phyloP scores from a whole-genome alignment of 805 yeast species.

The Hyphopichia homilentoma region DNA sequence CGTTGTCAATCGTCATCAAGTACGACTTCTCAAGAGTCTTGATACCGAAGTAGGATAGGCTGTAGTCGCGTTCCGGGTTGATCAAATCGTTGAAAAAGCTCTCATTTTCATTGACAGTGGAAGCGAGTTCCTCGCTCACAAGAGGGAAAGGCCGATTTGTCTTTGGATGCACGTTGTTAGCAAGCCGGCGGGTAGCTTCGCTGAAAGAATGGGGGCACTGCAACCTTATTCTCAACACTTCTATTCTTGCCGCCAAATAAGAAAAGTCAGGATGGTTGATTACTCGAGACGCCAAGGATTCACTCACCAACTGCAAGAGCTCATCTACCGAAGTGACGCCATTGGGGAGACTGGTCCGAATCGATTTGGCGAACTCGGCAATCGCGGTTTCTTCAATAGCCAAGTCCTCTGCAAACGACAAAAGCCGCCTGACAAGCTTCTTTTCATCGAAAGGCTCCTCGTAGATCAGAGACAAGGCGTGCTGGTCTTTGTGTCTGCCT shows the following conservation, averaged over 20 bases:
- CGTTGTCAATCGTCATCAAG: constrained; percentile 49
- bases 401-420: background rate
- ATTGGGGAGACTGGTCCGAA: constrained; percentile 15
- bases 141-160: constrained; percentile 40
- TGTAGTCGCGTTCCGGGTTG: constrained; percentile 72
- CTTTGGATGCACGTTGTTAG: constrained; percentile 8
- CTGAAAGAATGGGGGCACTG: constrained; percentile 17
- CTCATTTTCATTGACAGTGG: constrained; percentile 59
- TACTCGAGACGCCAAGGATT: constrained; percentile 29
- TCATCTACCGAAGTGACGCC: constrained; percentile 12
- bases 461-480: too few species aligned
- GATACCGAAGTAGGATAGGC: constrained; percentile 81
- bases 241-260: constrained; percentile 34
- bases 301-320: constrained; percentile 27
- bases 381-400: background rate
- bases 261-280: constrained; percentile 34
- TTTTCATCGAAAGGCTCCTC: constrained; percentile 1
- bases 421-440: background rate
- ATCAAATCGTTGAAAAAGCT: constrained; percentile 71
- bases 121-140: constrained; percentile 63
- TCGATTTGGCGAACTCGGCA: background rate
- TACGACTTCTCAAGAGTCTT: constrained; percentile 90
- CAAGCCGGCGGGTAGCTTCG: constrained; percentile 17
- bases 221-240: constrained; percentile 24
- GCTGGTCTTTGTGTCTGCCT: too few species aligned